Base-by-base conservation (phyloP, 352 stramenopile genomes). In the Thraustotheca clavata region DNA sequence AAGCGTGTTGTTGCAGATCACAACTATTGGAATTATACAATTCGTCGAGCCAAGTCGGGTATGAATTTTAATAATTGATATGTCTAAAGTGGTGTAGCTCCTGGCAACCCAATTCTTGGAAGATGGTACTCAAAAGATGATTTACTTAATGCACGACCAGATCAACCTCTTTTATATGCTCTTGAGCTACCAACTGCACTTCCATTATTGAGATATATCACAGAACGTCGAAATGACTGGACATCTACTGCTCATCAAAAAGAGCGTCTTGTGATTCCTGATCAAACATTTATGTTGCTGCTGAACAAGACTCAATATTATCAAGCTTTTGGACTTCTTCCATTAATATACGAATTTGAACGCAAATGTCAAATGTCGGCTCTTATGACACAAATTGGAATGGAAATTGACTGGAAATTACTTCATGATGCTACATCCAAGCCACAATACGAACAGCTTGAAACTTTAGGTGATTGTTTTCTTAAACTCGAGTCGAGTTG, bases 321-420 rank as follows among this genome's bases (percentile, higher is more conserved):
- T 61, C 76, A 92, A 61, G 83, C 76, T 8, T 90, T 92, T 66
- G 80, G 85, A 6, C 74, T 94, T 32, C 71, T 94, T n/a, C 83
- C 85, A 20, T 60, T 94, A 47, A 70, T 94, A 4, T 92, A 91
- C 46, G 85, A 94, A 52, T 94, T 94, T 62, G 85, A 94, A 60
- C 80, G 85, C 63, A 94, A 94, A 61, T 91, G 81, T 39, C 85
- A 94, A 61, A 86, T 94, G 62, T 92, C 85, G 16, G 75, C 82
- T n/a, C 71, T 94, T n/a, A 94, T 94, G 85, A 67, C 38, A 1
- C 68, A 78, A 34, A 89, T 94, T 47, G 83, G 83, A 18, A 32
- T 89, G 32, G 81, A 92, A 40, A 62, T 94, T 0, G 80, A 94
- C 34, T 76, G 89, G 61, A 62, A 67, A n/a, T 69, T 90, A 33